These are phyloP conservation scores for Yueomyces sinensis DNA, from an alignment of 805 yeast genomes.

Conservation along the genomic window DNA sequence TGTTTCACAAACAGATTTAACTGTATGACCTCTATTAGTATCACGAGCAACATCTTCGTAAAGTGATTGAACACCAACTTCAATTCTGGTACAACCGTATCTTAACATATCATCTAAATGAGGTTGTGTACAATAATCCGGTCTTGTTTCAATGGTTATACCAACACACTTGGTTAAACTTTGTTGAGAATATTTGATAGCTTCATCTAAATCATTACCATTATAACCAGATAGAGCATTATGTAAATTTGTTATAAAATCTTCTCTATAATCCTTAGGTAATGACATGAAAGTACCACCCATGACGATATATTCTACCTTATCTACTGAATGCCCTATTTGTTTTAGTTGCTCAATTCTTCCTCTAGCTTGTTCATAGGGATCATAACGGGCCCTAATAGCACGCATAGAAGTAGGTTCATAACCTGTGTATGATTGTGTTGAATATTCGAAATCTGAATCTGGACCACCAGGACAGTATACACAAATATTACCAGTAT, in stretches of 20 bases:
- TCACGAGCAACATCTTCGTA: conserved; percentile 98
- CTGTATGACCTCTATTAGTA: conserved; percentile 96
- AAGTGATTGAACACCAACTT: conserved; percentile 93
- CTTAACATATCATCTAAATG: conserved; percentile 91
- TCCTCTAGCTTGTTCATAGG: conserved; percentile 97
- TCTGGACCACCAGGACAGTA: conserved; percentile 99
- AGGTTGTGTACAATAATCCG: conserved; percentile 94
- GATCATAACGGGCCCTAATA: conserved; percentile 96
- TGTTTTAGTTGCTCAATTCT: conserved; percentile 91
- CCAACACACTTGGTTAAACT: conserved; percentile 96
- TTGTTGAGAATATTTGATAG: conserved; percentile 82
- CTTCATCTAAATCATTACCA: conserved; percentile 80
- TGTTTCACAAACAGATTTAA: conserved; percentile 88
- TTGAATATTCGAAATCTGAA: conserved; percentile 93
- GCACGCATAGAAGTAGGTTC: conserved; percentile 99
- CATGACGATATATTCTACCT: conserved; percentile 96
- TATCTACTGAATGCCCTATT: conserved; percentile 91
- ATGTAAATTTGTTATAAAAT: conserved; percentile 77
- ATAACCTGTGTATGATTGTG: conserved; percentile 96
- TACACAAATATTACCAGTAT: conserved; percentile 96
- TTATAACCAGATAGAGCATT: conserved; percentile 91
- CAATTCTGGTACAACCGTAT: conserved; percentile 93
- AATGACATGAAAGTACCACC: conserved; percentile 98
- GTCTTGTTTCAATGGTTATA: conserved; percentile 95
- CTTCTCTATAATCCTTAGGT: conserved; percentile 80